Base-by-base conservation (phyloP, 2,329 filamentous ascomycete genomes). In the Cladosporium velox region DNA sequence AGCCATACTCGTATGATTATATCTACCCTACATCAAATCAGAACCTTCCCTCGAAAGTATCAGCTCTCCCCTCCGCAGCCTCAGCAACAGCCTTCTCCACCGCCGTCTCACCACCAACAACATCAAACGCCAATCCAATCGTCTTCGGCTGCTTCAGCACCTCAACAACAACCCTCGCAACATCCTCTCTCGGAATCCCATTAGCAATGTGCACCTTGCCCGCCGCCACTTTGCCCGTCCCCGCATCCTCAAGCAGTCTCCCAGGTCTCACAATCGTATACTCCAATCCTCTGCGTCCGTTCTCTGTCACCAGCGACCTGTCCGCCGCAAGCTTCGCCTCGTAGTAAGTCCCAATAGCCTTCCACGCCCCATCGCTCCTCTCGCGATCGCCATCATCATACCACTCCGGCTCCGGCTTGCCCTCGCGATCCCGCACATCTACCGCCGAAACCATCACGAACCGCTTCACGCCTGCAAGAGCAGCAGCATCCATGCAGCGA, bases 371-470 rank as follows among this genome's bases (percentile, higher is more conserved):
- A 12, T 78, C 73, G 63, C 77, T 79, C 47, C 74, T 65, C 41
- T 75, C 72, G 28, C 71, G 67, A 64, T 81, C 80, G 28, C 70
- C 73, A 3, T 81, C 77, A 28, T 76, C 73, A 68, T 83, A 83
- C 82, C 80, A 84, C 21, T 75, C 75, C 32, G 80, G 82, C 38
- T 74, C 74, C 2, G 77, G 75, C 72, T 71, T 73, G 10, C 69
- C 75, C 65, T 75, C 75, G 1, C 77, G 74, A 71, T 82, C 81
- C 28, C 89, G 84, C 21, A 85, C 85, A 66, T 81, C 81, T 12
- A 86, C 75, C 69, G 89, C 88, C 0, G 87, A 90, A 62, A 91
- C 80, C 70, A 90, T 83, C 59, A 91, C 81, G 77, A 90, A 90
- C 67, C 86, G 85, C 3, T 79, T 86, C 67, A 90, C 80, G 0